Evolutionary conservation across 2,329 filamentous ascomycete genomes (phyloP).

Genomic region (Colletotrichum siamense): DNA sequence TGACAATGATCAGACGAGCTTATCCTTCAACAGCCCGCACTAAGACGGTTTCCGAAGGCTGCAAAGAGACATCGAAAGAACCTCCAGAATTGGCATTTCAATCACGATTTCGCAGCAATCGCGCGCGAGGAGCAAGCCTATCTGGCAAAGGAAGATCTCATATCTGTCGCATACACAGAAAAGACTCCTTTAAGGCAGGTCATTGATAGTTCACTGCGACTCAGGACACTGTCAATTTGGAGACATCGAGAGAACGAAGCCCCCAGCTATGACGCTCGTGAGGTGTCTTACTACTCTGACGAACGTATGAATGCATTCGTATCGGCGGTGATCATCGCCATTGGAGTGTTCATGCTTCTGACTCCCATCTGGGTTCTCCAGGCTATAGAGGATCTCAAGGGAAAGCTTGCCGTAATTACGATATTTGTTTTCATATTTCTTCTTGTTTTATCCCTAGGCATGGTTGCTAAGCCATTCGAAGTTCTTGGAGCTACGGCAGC

Average conservation of each 20-base stretch:
- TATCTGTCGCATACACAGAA: background rate
- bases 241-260: background rate
- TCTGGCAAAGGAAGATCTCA: background rate
- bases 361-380: background rate
- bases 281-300: background rate
- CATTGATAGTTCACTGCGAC: background rate
- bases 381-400: background rate
- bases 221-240: background rate
- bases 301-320: background rate
- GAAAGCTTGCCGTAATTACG: background rate
- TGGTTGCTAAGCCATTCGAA: background rate
- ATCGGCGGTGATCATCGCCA: background rate
- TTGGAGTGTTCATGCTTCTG: background rate
- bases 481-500: background rate
- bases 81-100: background rate
- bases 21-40: background rate
- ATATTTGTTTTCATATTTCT: background rate
- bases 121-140: background rate
- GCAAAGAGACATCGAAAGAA: background rate
- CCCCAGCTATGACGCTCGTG: background rate
- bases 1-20: background rate
- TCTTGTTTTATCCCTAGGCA: background rate
- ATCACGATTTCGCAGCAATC: background rate
- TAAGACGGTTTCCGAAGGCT: background rate
- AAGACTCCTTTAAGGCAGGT: background rate